Conservation (phyloP, 2,329 filamentous ascomycete genomes). For the Sclerotinia sclerotiorum region DNA sequence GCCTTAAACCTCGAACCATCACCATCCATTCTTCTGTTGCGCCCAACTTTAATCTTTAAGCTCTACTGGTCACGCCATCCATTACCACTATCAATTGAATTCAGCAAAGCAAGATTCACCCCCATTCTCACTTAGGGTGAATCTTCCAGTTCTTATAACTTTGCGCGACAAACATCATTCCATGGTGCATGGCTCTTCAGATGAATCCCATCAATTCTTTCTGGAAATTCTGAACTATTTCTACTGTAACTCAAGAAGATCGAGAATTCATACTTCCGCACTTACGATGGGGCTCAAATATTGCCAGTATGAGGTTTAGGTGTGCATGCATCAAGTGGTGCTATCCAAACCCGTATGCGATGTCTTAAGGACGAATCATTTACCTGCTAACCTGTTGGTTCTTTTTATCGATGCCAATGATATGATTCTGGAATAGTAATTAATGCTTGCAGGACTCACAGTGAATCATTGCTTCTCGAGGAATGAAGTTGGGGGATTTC, state of each 20-base stretch:
- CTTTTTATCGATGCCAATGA: neutral
- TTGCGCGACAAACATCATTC: neutral
- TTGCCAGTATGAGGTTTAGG: neutral
- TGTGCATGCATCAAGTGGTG: neutral
- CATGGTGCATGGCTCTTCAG: neutral
- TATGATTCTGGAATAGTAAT: neutral
- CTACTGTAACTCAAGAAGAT: neutral
- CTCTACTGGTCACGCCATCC: no score
- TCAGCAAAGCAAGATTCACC: neutral
- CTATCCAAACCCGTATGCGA: neutral
- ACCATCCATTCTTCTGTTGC: neutral
- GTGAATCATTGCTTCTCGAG: neutral
- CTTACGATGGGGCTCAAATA: neutral
- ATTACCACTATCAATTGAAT: neutral
- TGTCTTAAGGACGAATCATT: neutral
- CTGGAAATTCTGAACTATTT: no score
- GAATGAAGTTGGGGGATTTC: no score
- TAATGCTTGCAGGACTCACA: neutral
- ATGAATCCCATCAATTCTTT: no score
- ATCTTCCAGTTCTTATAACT: neutral
- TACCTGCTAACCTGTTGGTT: fast-evolving
- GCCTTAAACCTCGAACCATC: neutral
- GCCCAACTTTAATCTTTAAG: no score
- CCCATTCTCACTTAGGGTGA: neutral
- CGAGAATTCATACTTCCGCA: neutral